phyloP scores from a whole-genome alignment of 345 rosid species.

The Eucalyptus decipiens region DNA sequence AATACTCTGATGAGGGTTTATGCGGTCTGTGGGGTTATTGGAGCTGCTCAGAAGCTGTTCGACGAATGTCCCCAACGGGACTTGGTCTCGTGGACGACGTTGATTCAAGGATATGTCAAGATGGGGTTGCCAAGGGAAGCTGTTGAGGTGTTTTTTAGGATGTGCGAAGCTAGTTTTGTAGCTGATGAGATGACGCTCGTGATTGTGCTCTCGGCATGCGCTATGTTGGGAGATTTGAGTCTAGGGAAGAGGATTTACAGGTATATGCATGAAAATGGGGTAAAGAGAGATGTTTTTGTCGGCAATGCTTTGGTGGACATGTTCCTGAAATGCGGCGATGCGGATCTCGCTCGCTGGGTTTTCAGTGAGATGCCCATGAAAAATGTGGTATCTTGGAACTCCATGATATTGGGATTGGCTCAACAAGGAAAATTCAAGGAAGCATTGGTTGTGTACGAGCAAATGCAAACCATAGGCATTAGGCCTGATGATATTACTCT shows the following conservation, averaged over 20 bases:
- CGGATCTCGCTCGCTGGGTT: conserved; percentile 6
- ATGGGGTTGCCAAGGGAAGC: conserved; percentile 15
- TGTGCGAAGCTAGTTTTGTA: conserved; percentile 6
- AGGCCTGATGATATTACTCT: conserved; percentile 23
- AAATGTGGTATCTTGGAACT: conserved; percentile 45
- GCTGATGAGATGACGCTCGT: conserved; percentile 27
- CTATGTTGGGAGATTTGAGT: conserved; percentile 28
- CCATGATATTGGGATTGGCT: conserved; percentile 35
- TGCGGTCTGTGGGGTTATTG: conserved; percentile 15
- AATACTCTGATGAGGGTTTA: conserved; percentile 37
- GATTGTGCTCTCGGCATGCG: conserved; percentile 37
- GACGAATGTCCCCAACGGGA: conserved; percentile 19
- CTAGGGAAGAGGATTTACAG: conserved; percentile 21
- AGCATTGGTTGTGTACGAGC: conserved; percentile 14
- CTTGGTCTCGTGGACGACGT: conserved; percentile 39
- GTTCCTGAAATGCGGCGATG: conserved; percentile 30
- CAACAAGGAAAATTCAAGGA: conserved; percentile 32
- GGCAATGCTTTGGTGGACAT: conserved; percentile 36
- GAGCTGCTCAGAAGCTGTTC: conserved; percentile 15
- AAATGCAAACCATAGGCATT: conserved; percentile 22
- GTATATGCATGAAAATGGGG: conserved; percentile 7
- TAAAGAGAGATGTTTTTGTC: conserved; percentile 27
- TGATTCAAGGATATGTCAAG: conserved; percentile 36
- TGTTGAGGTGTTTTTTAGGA: conserved; percentile 14
- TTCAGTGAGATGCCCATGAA: conserved; percentile 28